Conservation (phyloP, 352 stramenopile genomes). For the Plasmopara halstedii region DNA sequence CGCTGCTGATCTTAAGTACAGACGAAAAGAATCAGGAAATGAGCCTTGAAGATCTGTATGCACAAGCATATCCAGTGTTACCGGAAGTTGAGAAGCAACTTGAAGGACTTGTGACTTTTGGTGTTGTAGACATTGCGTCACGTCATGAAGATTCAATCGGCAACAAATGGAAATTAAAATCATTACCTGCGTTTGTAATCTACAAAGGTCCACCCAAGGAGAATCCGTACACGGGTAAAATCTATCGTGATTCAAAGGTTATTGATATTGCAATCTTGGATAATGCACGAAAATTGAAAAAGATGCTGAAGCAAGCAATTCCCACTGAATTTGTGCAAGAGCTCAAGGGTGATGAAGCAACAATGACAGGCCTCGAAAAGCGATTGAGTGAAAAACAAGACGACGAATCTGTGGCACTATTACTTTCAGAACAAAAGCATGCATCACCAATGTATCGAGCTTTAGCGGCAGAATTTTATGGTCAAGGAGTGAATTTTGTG, state of each 20-base stretch:
- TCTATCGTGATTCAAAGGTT: slow-evolving; percentile 44
- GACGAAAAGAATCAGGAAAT: slow-evolving; percentile 11
- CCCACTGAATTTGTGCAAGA: slow-evolving; percentile 43
- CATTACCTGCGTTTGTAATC: slow-evolving; percentile 43
- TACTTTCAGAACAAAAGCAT: slow-evolving; percentile 59
- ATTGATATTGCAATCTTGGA: slow-evolving; percentile 29
- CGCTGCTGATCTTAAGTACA: slow-evolving; percentile 23
- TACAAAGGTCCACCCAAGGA: slow-evolving; percentile 53
- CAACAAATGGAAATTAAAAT: slow-evolving; percentile 48
- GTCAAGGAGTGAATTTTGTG: slow-evolving; percentile 40
- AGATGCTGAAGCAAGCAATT: slow-evolving; percentile 53
- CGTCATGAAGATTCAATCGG: slow-evolving; percentile 23
- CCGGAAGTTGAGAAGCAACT: slow-evolving; percentile 34
- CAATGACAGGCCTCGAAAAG: slow-evolving; percentile 17
- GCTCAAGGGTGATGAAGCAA: slow-evolving; percentile 9
- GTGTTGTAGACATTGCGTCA: slow-evolving; percentile 31
- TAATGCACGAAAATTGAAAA: slow-evolving; percentile 47
- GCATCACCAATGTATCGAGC: slow-evolving; percentile 53
- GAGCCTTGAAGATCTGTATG: slow-evolving; percentile 21
- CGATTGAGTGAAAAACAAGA: slow-evolving; percentile 14
- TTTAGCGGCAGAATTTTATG: slow-evolving; percentile 48
- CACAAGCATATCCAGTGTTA: slow-evolving; percentile 31
- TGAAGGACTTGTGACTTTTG: slow-evolving; percentile 34
- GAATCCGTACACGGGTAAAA: slow-evolving; percentile 67
- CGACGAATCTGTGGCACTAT: slow-evolving; percentile 28